phyloP scores from a whole-genome alignment of 257 asterid genomes.

The Solanum acaule region DNA sequence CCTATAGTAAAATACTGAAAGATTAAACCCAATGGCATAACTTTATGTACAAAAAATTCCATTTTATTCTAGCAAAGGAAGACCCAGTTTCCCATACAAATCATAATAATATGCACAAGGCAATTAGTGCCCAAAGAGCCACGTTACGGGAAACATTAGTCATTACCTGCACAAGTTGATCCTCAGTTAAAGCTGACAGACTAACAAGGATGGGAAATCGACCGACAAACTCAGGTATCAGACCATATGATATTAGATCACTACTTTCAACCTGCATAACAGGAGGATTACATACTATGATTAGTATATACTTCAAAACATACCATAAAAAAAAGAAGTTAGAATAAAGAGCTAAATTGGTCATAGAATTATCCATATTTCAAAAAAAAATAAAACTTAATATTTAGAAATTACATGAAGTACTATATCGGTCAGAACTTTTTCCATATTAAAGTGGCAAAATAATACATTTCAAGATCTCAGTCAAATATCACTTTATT shows the following conservation, averaged over 20 bases:
- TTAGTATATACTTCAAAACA: neutral
- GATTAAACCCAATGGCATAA: neutral
- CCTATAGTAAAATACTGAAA: neutral
- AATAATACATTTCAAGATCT: neutral
- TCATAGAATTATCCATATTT: neutral
- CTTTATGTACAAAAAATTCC: neutral
- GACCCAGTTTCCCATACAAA: neutral
- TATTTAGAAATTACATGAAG: neutral
- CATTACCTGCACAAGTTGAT: conserved; percentile 94
- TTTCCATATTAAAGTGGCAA: neutral
- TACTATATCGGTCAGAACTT: neutral
- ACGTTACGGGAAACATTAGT: neutral
- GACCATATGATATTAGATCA: conserved; percentile 92
- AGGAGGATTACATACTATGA: neutral
- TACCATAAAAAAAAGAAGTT: neutral
- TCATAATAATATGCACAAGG: neutral
- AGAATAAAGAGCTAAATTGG: neutral
- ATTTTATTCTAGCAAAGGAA: neutral
- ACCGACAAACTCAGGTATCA: conserved; percentile 98
- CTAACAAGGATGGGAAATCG: conserved; percentile 92
- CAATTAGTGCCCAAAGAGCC: neutral
- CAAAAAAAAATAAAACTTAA: neutral
- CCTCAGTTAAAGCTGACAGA: conserved; percentile 92
- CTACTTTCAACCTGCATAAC: conserved; percentile 90
- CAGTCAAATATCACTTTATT: neutral